Base-by-base conservation (phyloP, 1,284 basidiomycete species). In the Ustilago esculenta region DNA sequence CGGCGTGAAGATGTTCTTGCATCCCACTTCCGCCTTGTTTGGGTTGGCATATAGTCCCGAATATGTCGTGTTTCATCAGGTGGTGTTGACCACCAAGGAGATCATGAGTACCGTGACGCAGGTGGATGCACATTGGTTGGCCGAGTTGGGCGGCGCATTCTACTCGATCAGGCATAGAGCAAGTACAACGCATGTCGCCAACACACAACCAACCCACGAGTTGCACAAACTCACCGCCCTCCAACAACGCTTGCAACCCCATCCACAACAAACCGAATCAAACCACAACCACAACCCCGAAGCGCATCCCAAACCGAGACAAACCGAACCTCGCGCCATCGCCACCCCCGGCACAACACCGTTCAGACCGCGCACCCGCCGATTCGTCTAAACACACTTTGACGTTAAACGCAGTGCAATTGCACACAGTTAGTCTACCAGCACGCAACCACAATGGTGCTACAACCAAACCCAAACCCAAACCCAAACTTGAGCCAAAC, bases 11-110 rank as follows among this genome's bases (percentile, higher is more conserved):
- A 94, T 92, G 43, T 91, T 94, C 81, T 84, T 98, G 40, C 96
- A 99, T 82, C 96, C 96, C 0, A 98, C 96, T 0, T 94, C 91
- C 76, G 94, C 96, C 2, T 84, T 99, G 41, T 98, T 96, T 81
- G 96, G 96, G 10, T 86, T 98, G 47, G 96, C 95, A 72, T 97
- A 94, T 83, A 95, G 92, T 27, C 96, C 96, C 7, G 91, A 94
- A 42, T 98, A 96, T 82, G 91, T 98, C 32, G 88, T 99, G 27
- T 98, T 97, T 81, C 95, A 98, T 79, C 94, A 98, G 81, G 86
- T 79, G 39, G 75, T 68, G 24, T 43, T 76, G 41, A 75, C 79
- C 25, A 56, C 47, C 43, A 71, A 69, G 27, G 57, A 68, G 48
- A 49, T 54, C 54, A 81, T 81, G 80, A 75, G 69, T 42, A 80